Evolutionary conservation across 495 filamentous ascomycete species (phyloP), one percentile per base, ranked within the genome.

Genomic region (Parmelia sp.): DNA sequence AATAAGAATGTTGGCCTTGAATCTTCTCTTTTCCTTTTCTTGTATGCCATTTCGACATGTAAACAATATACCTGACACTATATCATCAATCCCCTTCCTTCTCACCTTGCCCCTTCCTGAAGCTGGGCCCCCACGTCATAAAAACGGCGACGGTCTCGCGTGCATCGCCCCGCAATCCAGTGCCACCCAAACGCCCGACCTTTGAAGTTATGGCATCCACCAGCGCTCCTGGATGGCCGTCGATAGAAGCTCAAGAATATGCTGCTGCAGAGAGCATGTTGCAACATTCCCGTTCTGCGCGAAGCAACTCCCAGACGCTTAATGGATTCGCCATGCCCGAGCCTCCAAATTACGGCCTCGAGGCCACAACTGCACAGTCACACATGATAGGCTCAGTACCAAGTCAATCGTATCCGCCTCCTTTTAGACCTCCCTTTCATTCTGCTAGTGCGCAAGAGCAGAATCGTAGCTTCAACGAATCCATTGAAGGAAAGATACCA

Each of bases 211-310:
- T 67, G 60, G 39, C 42, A 10, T 67, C 60, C 21, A 39, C 60
- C 57, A 56, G 47, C 29, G 44, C 44, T 60, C 49, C 67, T 23
- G 60, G 55, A 12, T 66, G 55, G 55, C 45, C 67, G 15, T 62
- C 63, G 15, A 40, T 59, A 45, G 63, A 64, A 42, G 68, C 63
- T 58, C 66, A 65, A 42, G 63, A 59, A 42, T 70, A 70, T 63
- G 70, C 64, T 35, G 68, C 70, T 37, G 70, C 70, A n/a, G 67
- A 71, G 51, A 66, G 63, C 58, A 68, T 71, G 68, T 42, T 71
- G 37, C 65, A 71, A 44, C 64, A 71, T 49, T 65, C 68, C 31
- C 65, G 68, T 25, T 57, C 53, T 8, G 68, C 64, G 23, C 57
- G 69, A 37, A 68, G 55, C 53, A 65, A 64, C 47, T 58, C 65